These are phyloP conservation scores for Neonectria neomacrospora DNA, from an alignment of 2,329 filamentous ascomycete species.

Conservation along the genomic window DNA sequence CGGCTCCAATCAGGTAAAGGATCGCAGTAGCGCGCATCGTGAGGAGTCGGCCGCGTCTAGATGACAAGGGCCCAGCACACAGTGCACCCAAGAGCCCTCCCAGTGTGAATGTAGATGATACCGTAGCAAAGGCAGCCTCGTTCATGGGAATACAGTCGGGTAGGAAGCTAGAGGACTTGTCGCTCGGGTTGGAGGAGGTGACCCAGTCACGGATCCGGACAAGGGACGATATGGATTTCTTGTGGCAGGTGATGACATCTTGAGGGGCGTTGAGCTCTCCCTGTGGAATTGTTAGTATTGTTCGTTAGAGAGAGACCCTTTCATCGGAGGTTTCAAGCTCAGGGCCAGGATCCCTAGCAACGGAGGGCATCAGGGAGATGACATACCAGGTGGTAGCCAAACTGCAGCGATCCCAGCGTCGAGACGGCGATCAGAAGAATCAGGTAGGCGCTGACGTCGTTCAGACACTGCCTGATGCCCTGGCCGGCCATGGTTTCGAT, in stretches of 20 bases:
- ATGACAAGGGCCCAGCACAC: conserved; percentile 80
- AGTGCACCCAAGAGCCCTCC: conserved; percentile 89
- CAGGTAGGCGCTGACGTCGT: conserved; percentile 78
- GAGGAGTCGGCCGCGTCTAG: conserved; percentile 77
- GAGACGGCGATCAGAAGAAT: conserved; percentile 79
- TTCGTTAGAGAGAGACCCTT: not conserved
- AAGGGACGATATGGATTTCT: conserved; percentile 55
- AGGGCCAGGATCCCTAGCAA: not conserved
- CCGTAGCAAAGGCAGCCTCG: conserved; percentile 81
- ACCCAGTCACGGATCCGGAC: conserved; percentile 45
- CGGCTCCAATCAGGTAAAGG: conserved; percentile 80
- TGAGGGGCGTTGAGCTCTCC: conserved; percentile 95
- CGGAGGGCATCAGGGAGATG: conserved; percentile 1
- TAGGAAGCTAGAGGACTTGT: conserved; percentile 52
- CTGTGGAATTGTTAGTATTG: conserved; percentile 49
- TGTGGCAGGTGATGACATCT: conserved; percentile 89
- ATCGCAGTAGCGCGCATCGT: conserved; percentile 82
- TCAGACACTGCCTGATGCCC: conserved; percentile 46
- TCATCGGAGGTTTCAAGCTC: not conserved
- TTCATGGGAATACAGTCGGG: conserved; percentile 91
- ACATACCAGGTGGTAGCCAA: conserved; percentile 89
- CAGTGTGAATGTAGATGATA: conserved; percentile 91
- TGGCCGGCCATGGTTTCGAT: conserved; percentile 46
- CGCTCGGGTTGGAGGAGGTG: conserved; percentile 39
- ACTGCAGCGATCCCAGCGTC: conserved; percentile 90